phyloP scores from a whole-genome alignment of 148 eudicot species.

The Vaccinium corymbosum region DNA sequence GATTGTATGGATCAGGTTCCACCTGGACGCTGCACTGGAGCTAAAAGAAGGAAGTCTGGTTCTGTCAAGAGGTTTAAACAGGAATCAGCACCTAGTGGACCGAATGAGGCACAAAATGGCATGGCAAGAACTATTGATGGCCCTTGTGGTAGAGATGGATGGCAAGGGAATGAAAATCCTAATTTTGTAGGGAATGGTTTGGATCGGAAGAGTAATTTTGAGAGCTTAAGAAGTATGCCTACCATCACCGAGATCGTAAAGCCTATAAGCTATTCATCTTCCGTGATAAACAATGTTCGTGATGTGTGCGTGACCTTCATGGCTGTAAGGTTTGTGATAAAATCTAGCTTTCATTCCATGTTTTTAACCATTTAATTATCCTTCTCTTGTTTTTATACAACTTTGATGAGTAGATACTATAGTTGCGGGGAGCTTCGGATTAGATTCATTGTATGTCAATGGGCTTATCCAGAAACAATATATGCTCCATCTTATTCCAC shows the following conservation, averaged over 20 bases:
- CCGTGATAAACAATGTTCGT: constrained; percentile 45
- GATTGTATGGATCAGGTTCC: constrained; percentile 43
- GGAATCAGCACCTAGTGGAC: constrained; percentile 29
- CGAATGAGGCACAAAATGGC: constrained; percentile 32
- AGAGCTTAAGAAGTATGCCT: constrained; percentile 31
- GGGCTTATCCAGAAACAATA: background rate
- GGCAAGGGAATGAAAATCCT: constrained; percentile 19
- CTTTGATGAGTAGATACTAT: background rate
- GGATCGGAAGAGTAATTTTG: constrained; percentile 41
- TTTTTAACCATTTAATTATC: background rate
- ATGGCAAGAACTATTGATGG: constrained; percentile 20
- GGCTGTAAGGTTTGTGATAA: constrained; percentile 66
- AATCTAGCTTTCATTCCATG: background rate
- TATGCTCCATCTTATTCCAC: background rate
- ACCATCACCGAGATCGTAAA: constrained; percentile 58
- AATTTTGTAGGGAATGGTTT: constrained; percentile 28
- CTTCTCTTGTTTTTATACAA: background rate
- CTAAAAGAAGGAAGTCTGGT: constrained; percentile 84
- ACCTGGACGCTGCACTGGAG: constrained; percentile 52
- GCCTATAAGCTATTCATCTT: constrained; percentile 67
- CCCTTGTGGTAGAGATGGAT: constrained; percentile 33
- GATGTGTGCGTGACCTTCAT: constrained; percentile 71
- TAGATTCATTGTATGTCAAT: background rate
- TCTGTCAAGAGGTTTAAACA: constrained; percentile 74
- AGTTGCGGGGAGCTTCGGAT: background rate